Base-by-base conservation (phyloP, 2,329 filamentous ascomycete genomes). In the Chrysosporium queenslandicum region DNA sequence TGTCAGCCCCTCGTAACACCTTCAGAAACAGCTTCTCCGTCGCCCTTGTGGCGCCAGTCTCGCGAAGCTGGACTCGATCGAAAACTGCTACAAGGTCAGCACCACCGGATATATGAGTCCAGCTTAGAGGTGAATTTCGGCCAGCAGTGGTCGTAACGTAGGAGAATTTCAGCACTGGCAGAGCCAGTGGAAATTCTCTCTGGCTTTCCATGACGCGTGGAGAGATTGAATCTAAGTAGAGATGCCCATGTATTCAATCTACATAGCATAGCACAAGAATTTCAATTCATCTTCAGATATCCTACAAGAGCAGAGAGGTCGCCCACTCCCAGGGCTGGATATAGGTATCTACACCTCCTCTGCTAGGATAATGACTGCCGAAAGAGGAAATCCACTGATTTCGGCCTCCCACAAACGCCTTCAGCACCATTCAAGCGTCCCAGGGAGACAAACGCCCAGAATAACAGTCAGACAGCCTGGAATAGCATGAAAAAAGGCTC, bases 31-130 rank as follows among this genome's bases (percentile, higher is more conserved):
- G 50, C 18, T 55, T 57, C 18, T 61, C 57, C 23, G 59, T 53
- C 3, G 56, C 34, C 41, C 41, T 54, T 14, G 56, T 46, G 2
- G 46, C 8, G 20, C 34, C 55, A 46, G 9, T 20, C 27, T 5
- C 43, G 23, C 20, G 37, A 16, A 50, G 43, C 11, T 56, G 20
- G n/a, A 59, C 29, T 18, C 60, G 65, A 23, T 72, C 67, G 46
- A 74, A 68, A 1, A 64, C 41, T 23, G 63, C 66, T 27, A 58
- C 56, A 5, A 74, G 55, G 46, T 68, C 64, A 12, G 59, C 64
- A 40, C 66, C 62, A 4, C 66, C 66, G 20, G 66, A 64, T 4
- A 73, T 57, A 62, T 74, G 72, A 40, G 60, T 70, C 72, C 72
- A 74, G 29, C 61, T 64, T n/a, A 74, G 56, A 4, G 69, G 69